Base-by-base conservation (phyloP, 202 grass and related monocot genomes). In the Panicum hallii region DNA sequence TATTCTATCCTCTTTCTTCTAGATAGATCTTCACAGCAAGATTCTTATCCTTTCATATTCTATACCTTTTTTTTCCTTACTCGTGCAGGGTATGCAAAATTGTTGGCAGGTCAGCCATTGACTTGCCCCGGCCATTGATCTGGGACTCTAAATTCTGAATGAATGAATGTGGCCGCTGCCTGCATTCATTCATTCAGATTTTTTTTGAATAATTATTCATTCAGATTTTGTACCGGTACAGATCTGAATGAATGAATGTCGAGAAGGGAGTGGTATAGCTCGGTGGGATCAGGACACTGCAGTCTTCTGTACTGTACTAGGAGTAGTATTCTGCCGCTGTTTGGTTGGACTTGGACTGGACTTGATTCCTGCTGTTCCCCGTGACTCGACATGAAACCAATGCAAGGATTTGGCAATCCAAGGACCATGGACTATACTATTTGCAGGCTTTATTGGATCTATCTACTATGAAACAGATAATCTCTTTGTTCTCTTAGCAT, bases 301-400 rank as follows among this genome's bases (percentile, higher is more conserved):
- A 50, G 13, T 23, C n/a, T 44, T 70, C 67, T 9, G 11, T 6
- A 41, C 12, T 49, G 36, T 38, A 38, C 3, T 3, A 38, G 47
- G 47, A 44, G 7, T 44, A 1, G 55, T 9, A 20, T n/a, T 56
- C 40, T 6, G 28, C 9, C 7, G 19, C 53, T 43, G 6, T 8
- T 7, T 55, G 82, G 12, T 7, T 55, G 82, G 45, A 65, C 69
- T 82, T 54, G 20, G 56, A 74, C 58, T 43, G 41, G 32, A 82
- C 41, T 54, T 5, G 60, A 74, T 79, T 64, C 46, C 49, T 26
- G 36, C 36, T 77, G 80, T 22, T 60, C 80, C 79, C 79, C 45
- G 11, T 70, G 32, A 15, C 50, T 82, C 52, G 63, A 81, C 77
- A 81, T 3, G 69, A 26, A 38, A 40, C 47, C 44, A 61, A 60